Percentiles rank a stretch among this genome's conserved stretches.
Conservation (phyloP, 805 yeast genomes). For the Teunomyces barrocoloradensis region DNA sequence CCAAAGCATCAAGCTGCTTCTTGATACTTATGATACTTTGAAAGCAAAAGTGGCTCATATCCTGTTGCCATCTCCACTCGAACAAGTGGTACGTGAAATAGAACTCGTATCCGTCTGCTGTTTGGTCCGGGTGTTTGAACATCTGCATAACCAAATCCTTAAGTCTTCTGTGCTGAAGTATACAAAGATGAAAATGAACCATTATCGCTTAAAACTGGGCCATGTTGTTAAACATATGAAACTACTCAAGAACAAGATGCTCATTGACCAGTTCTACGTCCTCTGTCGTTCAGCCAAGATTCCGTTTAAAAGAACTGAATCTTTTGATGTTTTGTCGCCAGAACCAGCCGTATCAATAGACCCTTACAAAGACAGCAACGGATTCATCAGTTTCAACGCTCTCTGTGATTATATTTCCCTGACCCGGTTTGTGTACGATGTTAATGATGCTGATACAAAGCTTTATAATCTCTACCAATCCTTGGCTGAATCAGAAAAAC, state of each 20-base stretch:
- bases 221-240: background rate
- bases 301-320: background rate
- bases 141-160: constrained; percentile 1
- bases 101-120: background rate
- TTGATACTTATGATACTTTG: constrained; percentile 8
- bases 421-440: constrained; percentile 10
- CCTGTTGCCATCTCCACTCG: background rate
- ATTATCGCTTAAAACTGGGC: constrained; percentile 3
- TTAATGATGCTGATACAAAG: constrained; percentile 1
- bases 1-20: constrained; percentile 10
- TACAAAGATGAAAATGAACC: constrained; percentile 3
- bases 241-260: background rate
- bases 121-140: background rate
- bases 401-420: constrained; percentile 23
- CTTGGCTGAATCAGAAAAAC: constrained; percentile 10
- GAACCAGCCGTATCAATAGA: constrained; percentile 8
- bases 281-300: background rate
- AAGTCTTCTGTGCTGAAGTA: constrained; percentile 4
- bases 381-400: constrained; percentile 17
- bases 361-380: constrained; percentile 13
- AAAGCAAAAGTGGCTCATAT: background rate
- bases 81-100: background rate
- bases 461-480: constrained; percentile 22
- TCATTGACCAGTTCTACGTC: background rate
- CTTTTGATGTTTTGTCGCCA: background rate